Evolutionary conservation across 331 rosid species (phyloP), one percentile per base, ranked within the genome.

Genomic region (Ulmus americana): DNA sequence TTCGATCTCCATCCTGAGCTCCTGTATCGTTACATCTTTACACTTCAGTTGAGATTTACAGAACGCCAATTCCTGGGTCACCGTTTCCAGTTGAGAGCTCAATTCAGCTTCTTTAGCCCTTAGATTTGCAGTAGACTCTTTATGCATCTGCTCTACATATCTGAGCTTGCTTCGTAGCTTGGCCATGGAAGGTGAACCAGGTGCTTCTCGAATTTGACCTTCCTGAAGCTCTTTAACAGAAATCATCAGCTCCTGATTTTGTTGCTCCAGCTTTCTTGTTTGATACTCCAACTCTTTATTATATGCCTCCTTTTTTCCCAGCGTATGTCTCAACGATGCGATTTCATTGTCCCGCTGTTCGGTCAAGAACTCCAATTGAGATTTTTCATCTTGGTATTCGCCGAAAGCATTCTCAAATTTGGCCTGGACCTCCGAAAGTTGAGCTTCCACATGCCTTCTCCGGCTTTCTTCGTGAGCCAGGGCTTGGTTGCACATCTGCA

Each of bases 401-500:
- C 68, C 46, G 61, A 69, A 55, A 22, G 66, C 76, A 72, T 59
- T 55, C 16, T 82, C 82, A 63, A 76, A 72, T 40, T 45, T 73
- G n/a, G 39, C 16, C 69, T 80, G 78, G 6, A 82, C 70, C 63
- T 87, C 86, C 22, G 83, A 85, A 40, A 87, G 81, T 75, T 78
- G 85, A 80, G 74, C 82, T 79, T 90, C 85, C 13, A 90, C 69
- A 55, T 52, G 53, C 79, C 80, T 88, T 77, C 86, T 86, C 70
- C 72, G 79, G 68, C 81, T 84, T 76, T 91, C 96, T 71, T 86
- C 92, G 67, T 73, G 82, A 65, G 90, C 83, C 62, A 90, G 77
- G 70, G 90, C 87, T 55, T 83, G 90, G 83, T 78, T 84, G 65
- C 89, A 83, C 64, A 67, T 52, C 48, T 77, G 65, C 51, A 88